Conservation (phyloP, 140 eudicot genomes). For the Ambrosia hybrid region DNA sequence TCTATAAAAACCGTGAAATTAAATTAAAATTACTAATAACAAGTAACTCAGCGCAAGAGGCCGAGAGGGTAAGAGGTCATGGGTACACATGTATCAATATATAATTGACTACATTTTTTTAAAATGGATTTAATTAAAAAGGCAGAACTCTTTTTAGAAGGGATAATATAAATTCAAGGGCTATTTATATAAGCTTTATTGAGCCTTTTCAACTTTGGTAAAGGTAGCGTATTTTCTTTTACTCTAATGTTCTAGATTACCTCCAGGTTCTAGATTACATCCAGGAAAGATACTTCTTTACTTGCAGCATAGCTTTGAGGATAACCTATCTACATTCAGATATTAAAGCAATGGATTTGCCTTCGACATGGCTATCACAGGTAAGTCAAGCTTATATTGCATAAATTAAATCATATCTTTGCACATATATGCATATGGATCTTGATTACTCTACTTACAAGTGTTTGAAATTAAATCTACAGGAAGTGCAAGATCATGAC, state of each 20-base stretch:
- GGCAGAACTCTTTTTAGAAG: neutral
- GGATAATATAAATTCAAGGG: constrained; percentile 4
- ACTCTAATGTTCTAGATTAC: neutral
- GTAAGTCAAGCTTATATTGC: neutral
- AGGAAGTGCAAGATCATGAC: constrained; percentile 46
- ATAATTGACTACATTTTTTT: too few relatives aligned
- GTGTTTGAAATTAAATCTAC: neutral
- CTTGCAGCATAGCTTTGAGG: neutral
- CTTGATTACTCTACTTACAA: constrained; percentile 1
- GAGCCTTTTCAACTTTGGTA: constrained; percentile 6
- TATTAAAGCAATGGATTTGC: neutral
- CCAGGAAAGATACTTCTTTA: neutral
- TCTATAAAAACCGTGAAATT: too few relatives aligned
- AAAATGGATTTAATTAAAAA: too few relatives aligned
- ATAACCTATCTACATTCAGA: neutral
- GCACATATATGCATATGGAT: neutral
- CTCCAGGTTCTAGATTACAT: neutral
- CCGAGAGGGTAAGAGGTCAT: too few relatives aligned
- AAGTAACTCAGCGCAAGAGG: too few relatives aligned
- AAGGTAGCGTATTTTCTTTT: neutral
- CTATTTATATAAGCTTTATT: neutral
- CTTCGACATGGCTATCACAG: constrained; percentile 17
- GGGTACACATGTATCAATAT: too few relatives aligned
- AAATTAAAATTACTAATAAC: too few relatives aligned
- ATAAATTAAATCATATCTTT: neutral